Base-by-base conservation (phyloP, 257 asterid species). In the Ocimum tenuiflorum region DNA sequence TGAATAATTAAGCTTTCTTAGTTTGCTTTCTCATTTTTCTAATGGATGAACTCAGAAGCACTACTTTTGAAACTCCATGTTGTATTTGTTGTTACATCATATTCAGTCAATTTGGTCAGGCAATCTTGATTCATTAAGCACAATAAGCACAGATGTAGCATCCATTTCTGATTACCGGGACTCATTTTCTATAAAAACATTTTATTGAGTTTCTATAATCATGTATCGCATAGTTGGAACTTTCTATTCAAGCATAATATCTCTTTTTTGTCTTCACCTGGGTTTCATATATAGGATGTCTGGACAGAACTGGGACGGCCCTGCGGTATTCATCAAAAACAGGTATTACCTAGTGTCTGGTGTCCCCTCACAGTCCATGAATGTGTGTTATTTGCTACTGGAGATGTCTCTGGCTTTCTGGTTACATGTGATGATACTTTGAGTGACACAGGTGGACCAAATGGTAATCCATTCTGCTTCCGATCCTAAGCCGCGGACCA, bases 261-360 rank as follows among this genome's bases (percentile, higher is more conserved):
- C 3, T 14, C 14, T 46, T 58, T n/a, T 50, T 48, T 55, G 11
- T 45, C 47, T 45, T 61, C 9, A 49, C 55, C 63, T 70, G 55
- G 27, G 45, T 65, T 56, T 73, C 69, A 38, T 60, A 10, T 65
- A 66, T 66, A 87, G 97, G 97, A 89, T 53, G 85, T 89, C n/a
- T 87, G 97, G 95, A 83, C 91, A 15, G 97, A 87, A 71, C 72
- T 89, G 55, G 97, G 95, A 17, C 89, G 91, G 31, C 97, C 97
- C 17, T 84, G 94, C 49, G 97, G 95, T 52, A 78, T 89, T 27
- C 94, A 89, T 76, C 97, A 75, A 38, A 75, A 70, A 57, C 76
- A 63, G 76, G 76, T 75, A 70, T 47, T 1, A 20, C 35, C 47
- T 22, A 52, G 46, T 22, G n/a, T 24, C 13, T 50, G 68, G 19